Conservation (phyloP, 768 basidiomycete genomes). For the Cystobasidiopsis lactophilus region DNA sequence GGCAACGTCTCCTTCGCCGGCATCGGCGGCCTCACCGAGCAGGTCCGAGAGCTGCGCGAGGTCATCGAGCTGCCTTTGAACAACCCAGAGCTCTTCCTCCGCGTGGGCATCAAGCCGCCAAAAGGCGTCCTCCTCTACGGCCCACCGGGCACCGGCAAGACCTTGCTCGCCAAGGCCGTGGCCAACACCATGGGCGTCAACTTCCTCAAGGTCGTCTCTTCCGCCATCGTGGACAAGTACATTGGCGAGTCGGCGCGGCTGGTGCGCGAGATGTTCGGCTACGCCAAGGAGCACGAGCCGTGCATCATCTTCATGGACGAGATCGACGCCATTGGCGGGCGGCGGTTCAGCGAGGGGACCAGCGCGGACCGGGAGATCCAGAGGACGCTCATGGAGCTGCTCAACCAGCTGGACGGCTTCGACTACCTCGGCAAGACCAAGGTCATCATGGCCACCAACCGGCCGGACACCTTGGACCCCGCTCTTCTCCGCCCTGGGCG, state of each 20-base stretch:
- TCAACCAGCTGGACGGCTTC: constrained; percentile 99
- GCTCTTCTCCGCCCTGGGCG: constrained; percentile 88
- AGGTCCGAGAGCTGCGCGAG: constrained; percentile 89
- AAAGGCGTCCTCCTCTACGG: constrained; percentile 87
- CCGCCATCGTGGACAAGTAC: constrained; percentile 94
- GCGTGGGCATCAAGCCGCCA: constrained; percentile 91
- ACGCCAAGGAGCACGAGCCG: constrained; percentile 90
- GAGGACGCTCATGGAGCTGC: constrained; percentile 93
- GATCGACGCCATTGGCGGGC: constrained; percentile 80
- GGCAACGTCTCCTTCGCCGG: constrained; percentile 88
- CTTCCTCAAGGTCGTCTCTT: constrained; percentile 95
- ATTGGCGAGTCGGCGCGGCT: constrained; percentile 94
- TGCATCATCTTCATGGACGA: constrained; percentile 30
- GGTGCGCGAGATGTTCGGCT: constrained; percentile 96
- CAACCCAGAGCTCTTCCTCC: constrained; percentile 76
- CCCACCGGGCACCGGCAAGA: constrained; percentile 92
- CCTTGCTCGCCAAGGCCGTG: constrained; percentile 76
- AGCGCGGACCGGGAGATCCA: constrained; percentile 98
- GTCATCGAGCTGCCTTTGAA: constrained; percentile 88
- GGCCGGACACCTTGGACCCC: constrained; percentile 93
- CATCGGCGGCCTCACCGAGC: constrained; percentile 84
- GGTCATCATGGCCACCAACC: constrained; percentile 98
- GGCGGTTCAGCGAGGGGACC: constrained; percentile 78
- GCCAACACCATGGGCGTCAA: constrained; percentile 96
- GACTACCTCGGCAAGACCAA: constrained; percentile 88